Base-by-base conservation (phyloP, 2,329 filamentous ascomycete genomes). In the Trichoderma koningii region DNA sequence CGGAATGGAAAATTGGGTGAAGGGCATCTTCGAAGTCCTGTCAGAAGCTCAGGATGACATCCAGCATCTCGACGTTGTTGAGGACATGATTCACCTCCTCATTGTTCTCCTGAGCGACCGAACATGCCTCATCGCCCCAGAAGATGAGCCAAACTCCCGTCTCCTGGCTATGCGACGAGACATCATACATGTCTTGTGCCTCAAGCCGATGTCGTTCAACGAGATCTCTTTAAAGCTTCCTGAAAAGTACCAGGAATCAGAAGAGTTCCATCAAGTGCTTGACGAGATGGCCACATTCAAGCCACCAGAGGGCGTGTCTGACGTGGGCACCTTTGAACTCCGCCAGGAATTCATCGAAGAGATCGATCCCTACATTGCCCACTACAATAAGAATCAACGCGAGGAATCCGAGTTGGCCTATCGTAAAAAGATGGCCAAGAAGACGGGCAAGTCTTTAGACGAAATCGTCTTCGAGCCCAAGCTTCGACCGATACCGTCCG, bases 381-480 rank as follows among this genome's bases (percentile, higher is more conserved):
- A 98, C 73, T 99, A 97, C 76, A 96, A 89, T 72, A 96, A 97
- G 74, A 99, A 99, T 72, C 94, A 98, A 76, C 87, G 95, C 57
- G 95, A 99, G 73, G 95, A 99, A 75, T 92, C 94, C 0, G 95
- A 99, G 76, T 88, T 86, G 70, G 90, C 93, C 3, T 97, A 95
- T 79, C 92, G 90, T 71, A 89, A 90, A 72, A 90, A 91, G 81
- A 88, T 95, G 81, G 91, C 93, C 12, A 93, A 93, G 78, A 93
- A 91, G 77, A 92, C 89, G 0, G 93, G 93, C 19, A 93, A 93
- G 74, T 83, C 88, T 50, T 80, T 85, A 1, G 87, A 92, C 47
- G 93, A 97, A 62, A 88, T 98, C 66, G 93, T 98, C 2, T 97
- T 92, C 74, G 94, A 98, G 76, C 93, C 96, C 0, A 92, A 88